Conservation (phyloP, 345 rosid genomes). For the Eucalyptus shirleyi region DNA sequence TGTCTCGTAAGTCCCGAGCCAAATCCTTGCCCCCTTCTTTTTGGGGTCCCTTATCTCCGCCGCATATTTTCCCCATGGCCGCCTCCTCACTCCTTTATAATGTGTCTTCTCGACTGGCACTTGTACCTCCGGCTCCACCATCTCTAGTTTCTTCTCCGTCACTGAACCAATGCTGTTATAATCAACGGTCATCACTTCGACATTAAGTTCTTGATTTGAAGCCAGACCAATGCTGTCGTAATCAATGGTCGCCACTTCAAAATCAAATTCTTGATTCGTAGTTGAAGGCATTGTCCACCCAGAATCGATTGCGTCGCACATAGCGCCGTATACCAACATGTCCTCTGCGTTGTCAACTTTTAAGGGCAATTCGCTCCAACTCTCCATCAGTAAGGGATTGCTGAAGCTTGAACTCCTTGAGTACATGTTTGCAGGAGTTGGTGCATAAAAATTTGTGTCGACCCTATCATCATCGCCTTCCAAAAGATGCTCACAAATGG, state of each 20-base stretch:
- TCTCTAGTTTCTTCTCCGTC: not conserved
- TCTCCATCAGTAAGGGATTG: constrained; percentile 12
- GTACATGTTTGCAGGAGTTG: not conserved
- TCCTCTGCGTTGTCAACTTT: constrained; percentile 19
- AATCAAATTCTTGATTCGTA: not conserved
- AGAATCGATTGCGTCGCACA: constrained; percentile 7
- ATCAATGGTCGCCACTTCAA: not conserved
- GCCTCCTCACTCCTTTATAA: constrained; percentile 31
- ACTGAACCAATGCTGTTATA: not conserved
- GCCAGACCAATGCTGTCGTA: not conserved
- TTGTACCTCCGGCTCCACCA: not conserved
- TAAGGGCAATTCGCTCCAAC: constrained; percentile 24
- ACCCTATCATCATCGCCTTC: not conserved
- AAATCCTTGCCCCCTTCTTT: constrained; percentile 29
- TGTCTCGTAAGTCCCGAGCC: constrained; percentile 35
- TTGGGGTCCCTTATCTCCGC: constrained; percentile 41
- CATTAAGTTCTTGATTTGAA: not conserved
- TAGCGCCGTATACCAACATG: constrained; percentile 11
- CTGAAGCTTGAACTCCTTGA: constrained; percentile 21
- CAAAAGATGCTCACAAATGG: not conserved
- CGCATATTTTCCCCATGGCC: constrained; percentile 37
- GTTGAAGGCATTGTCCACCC: constrained; percentile 11
- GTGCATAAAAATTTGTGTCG: not conserved
- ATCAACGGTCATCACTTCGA: not conserved
- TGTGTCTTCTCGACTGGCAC: not conserved